Percentiles rank a stretch among this genome's conserved stretches.
Conservation (phyloP, 1,284 basidiomycete genomes). For the Rhodotorula sp. region DNA sequence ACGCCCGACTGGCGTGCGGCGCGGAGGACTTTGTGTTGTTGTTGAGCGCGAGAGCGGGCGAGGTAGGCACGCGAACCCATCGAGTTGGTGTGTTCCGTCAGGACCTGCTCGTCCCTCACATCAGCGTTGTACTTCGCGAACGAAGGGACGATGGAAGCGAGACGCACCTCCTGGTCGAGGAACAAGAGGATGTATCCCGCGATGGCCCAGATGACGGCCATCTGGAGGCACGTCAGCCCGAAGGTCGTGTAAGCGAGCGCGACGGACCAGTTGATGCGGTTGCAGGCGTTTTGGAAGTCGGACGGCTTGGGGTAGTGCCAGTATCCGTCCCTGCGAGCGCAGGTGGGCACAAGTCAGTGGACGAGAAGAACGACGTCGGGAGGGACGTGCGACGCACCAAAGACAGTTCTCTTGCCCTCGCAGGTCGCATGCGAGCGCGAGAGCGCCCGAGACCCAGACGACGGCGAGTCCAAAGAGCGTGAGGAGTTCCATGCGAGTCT, state of each 20-base stretch:
- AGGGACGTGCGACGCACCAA: conserved; percentile 10
- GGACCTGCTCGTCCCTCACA: conserved; percentile 4
- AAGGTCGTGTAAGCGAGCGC: conserved; percentile 50
- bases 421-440: conserved; percentile 49
- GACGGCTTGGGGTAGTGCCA: conserved; percentile 50
- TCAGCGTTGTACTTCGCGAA: no score
- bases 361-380: neutral
- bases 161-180: conserved; percentile 56
- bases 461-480: conserved; percentile 48
- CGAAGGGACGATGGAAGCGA: neutral
- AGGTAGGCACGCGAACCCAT: conserved; percentile 33
- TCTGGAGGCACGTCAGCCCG: conserved; percentile 47
- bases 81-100: conserved; percentile 34
- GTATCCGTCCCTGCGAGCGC: conserved; percentile 46
- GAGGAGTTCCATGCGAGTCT: conserved; percentile 49
- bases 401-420: conserved; percentile 49
- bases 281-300: conserved; percentile 49
- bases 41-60: conserved; percentile 20
- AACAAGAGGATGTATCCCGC: conserved; percentile 49
- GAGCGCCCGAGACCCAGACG: conserved; percentile 50
- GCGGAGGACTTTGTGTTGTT: conserved; percentile 8
- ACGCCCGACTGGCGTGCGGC: conserved; percentile 8
- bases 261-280: conserved; percentile 49
- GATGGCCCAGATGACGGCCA: conserved; percentile 39
- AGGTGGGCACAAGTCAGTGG: neutral